phyloP scores from a whole-genome alignment of 306 rosid species.

The Delonix regia region DNA sequence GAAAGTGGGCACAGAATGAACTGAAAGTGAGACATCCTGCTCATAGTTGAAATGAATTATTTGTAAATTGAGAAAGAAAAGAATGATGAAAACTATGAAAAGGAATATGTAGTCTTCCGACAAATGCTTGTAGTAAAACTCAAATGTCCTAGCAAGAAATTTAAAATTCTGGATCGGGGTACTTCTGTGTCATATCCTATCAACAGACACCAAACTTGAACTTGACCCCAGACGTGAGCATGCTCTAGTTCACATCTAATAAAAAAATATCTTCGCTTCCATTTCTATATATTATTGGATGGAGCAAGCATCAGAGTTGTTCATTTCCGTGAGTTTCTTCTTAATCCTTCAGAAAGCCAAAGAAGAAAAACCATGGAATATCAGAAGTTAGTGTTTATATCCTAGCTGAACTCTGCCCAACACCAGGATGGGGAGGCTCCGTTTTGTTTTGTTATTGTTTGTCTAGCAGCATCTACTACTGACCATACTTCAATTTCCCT shows the following conservation, averaged over 20 bases:
- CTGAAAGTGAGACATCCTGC: neutral
- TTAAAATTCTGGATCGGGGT: neutral
- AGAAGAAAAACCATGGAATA: neutral
- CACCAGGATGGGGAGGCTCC: neutral
- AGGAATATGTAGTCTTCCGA: neutral
- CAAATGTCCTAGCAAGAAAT: neutral
- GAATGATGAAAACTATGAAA: neutral
- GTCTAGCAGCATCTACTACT: conserved; percentile 30
- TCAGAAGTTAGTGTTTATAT: conserved; percentile 1
- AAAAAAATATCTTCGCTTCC: conserved; percentile 1
- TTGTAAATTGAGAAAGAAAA: neutral
- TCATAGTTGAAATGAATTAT: neutral
- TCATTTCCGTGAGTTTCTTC: neutral
- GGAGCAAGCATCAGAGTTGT: neutral
- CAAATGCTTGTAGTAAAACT: neutral
- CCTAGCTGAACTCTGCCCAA: conserved; percentile 8
- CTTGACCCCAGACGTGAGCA: neutral
- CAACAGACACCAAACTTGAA: neutral
- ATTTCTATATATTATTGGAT: conserved; percentile 8
- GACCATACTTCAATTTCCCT: conserved; percentile 35
- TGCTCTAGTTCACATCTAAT: neutral
- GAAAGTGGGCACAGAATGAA: neutral
- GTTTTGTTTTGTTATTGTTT: neutral
- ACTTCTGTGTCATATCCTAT: neutral
- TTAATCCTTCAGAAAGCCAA: conserved; percentile 22